These are phyloP conservation scores for Colletotrichum kahawae DNA, from an alignment of 2,329 filamentous ascomycete genomes.

Conservation along the genomic window DNA sequence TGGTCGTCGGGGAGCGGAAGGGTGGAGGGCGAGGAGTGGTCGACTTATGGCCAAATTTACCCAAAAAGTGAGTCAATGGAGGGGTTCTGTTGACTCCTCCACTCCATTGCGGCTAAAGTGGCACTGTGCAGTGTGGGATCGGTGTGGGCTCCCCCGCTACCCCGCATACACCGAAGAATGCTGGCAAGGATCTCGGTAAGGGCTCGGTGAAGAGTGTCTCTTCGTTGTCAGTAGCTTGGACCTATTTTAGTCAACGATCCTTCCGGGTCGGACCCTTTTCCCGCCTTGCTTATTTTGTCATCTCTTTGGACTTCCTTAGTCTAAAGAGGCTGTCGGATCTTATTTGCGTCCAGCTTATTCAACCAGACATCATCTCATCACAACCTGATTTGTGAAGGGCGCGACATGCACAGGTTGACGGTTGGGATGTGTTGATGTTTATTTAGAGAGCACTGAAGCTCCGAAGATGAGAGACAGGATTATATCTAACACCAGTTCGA, in stretches of 20 bases:
- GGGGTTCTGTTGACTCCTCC: not conserved
- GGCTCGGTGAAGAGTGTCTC: not conserved
- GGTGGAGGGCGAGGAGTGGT: not conserved
- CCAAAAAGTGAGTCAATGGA: conserved; percentile 5
- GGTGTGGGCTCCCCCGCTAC: conserved; percentile 6
- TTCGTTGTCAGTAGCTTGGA: not conserved
- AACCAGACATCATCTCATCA: not conserved
- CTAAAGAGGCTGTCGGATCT: not conserved
- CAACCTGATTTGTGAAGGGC: not conserved
- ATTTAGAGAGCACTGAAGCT: rapidly evolving
- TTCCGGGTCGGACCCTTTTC: not conserved
- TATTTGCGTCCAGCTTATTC: not conserved
- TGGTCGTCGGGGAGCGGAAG: not conserved
- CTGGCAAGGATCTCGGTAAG: not conserved
- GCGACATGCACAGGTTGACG: not conserved
- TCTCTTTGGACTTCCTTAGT: not conserved
- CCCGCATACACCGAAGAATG: conserved; percentile 15
- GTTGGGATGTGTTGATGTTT: not conserved
- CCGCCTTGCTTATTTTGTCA: not conserved
- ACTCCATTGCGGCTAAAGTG: not conserved
- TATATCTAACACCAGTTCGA: not conserved
- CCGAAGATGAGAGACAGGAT: not conserved
- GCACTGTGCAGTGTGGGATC: not conserved
- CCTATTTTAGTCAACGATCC: not conserved
- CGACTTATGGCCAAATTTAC: not conserved